Evolutionary conservation across 2,329 filamentous ascomycete genomes (phyloP), one percentile per base, ranked within the genome.

Genomic region (Ramichloridium luteum): DNA sequence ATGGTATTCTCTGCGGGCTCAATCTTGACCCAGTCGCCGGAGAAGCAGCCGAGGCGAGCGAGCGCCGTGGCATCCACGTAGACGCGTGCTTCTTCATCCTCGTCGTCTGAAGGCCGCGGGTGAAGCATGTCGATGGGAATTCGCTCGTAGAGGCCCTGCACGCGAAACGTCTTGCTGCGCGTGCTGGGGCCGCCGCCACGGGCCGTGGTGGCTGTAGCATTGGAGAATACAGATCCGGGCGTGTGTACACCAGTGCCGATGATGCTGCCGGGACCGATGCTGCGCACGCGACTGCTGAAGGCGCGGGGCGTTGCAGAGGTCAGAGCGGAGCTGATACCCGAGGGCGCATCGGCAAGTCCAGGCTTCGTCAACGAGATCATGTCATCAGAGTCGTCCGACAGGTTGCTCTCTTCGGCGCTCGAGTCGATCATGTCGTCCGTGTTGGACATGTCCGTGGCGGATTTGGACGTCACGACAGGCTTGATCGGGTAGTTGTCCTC

Each of bases 41-140:
- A 96, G 53, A 98, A 98, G 56, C 88, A 96, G 11, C 88, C 86
- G 32, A 98, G 79, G 45, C 86, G 85, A 10, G 83, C 79, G 13
- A 98, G 60, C 1, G 83, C 82, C 35, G 74, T 77, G 5, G 92
- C 79, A 47, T 94, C 85, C 4, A 98, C 86, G 49, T 88, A 98
- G 2, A 96, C 71, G 28, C 90, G 76, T 2, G 83, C 77, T 45
- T 79, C 74, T 46, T 92, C 80, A 43, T 93, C 85, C 39, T 98
- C 90, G 38, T 94, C 85, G 15, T 75, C 72, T 1, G 67, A 57
- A 2, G 90, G 88, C 44, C 80, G 86, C 0, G 90, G 90, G 43
- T 96, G 80, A 2, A 98, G 63, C 2, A 92, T 59, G 26, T 88
- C 82, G 29, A 79, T 70, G 0, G 85, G 72, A 6, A 98, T 78